Evolutionary conservation across 2,329 filamentous ascomycete genomes (phyloP).

Genomic region (Talaromyces marneffei): DNA sequence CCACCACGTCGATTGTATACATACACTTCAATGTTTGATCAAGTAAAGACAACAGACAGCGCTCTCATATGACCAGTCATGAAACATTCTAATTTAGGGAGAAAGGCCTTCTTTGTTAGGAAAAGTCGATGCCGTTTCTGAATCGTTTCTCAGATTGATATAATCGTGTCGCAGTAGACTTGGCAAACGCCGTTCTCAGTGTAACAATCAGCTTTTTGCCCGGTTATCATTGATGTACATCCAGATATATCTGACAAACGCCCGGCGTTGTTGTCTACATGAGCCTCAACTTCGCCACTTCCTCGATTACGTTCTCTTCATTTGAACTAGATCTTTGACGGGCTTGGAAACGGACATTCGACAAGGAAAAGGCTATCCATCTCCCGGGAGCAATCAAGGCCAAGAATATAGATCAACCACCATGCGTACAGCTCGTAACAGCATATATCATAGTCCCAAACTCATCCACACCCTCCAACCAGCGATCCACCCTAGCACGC

Average conservation of each 20-base stretch:
- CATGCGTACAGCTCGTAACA: constrained; percentile 25
- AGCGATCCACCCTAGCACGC: constrained; percentile 41
- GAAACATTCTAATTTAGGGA: neutral
- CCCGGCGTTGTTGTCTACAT: neutral
- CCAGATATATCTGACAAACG: neutral
- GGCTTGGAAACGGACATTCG: too few relatives aligned
- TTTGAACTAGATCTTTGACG: neutral
- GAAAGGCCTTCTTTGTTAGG: neutral
- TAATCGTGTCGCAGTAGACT: neutral
- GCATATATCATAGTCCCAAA: constrained; percentile 52
- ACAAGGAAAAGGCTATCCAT: too few relatives aligned
- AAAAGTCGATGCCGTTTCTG: neutral
- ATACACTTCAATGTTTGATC: too few relatives aligned
- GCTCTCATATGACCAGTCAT: neutral
- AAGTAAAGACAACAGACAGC: neutral
- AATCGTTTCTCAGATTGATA: neutral
- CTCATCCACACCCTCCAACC: constrained; percentile 49
- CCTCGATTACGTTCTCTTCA: neutral
- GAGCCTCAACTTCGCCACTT: neutral
- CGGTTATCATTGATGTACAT: neutral
- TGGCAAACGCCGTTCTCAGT: neutral
- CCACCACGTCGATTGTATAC: neutral
- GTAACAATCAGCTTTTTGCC: neutral
- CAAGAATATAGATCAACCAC: constrained; percentile 19
- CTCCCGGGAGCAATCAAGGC: neutral